Evolutionary conservation across 345 rosid species (phyloP), one percentile per base, ranked within the genome.

Genomic region (Dipteronia dyeriana): DNA sequence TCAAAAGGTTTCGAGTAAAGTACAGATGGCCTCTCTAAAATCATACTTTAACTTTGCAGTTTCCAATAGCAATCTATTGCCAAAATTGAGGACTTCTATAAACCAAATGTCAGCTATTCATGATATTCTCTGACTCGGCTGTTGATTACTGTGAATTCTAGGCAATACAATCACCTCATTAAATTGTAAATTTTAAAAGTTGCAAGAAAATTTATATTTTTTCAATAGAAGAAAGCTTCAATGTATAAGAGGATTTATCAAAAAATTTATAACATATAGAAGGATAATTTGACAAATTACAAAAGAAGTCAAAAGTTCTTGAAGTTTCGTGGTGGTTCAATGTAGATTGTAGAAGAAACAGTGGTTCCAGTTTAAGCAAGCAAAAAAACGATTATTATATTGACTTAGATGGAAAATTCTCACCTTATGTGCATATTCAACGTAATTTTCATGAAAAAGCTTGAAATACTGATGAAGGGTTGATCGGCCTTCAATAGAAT

Each of bases 391-490:
- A 17, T 45, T 6, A 23, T 13, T 23, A 53, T 47, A 25, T n/a
- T 67, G 71, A 53, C 71, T 59, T 16, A 20, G 31, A 67, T 34
- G 61, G 34, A n/a, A 59, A 49, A 67, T 80, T 77, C 85, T 83
- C 82, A 94, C 99, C 97, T 94, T 97, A 82, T 94, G 98, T 3
- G 98, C 97, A 85, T 97, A 97, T 73, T 91, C 97, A 45, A 92
- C 93, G 39, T 97, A 92, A 85, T 91, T 92, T 86, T 94, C 97
- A 83, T 90, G 97, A 88, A 97, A 97, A 79, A 91, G 92, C 81
- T 91, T 94, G 83, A 91, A 86, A 87, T 91, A 94, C 73, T 94
- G 92, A 86, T 92, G 98, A 81, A 92, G 91, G 63, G 84, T 79
- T 75, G 95, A 89, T 66, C 94, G 85, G 14, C 97, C 99, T 86